Base-by-base conservation (phyloP, 2,329 filamentous ascomycete genomes). In the Harringtonia aguacate region DNA sequence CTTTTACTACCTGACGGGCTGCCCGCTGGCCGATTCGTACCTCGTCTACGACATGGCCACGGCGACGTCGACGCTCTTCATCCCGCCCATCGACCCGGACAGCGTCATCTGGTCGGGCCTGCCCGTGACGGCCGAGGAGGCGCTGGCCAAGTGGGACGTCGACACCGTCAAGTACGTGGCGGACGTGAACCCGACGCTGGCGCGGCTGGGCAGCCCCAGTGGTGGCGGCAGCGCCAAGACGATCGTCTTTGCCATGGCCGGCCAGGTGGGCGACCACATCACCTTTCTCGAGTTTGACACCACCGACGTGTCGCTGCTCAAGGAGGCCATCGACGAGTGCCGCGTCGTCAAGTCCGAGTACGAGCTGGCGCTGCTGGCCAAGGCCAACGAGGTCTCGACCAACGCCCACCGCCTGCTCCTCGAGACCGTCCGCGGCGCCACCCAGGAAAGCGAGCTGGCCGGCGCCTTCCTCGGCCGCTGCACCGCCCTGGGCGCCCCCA, bases 1-100 rank as follows among this genome's bases (percentile, higher is more conserved):
- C 62, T 98, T 98, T 68, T 95, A 85, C 75, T 98, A 98, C 64
- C 72, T 97, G 36, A 90, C 86, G 21, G 92, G 92, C 54, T 94
- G 70, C 58, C 74, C 80, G 49, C 72, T 94, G 27, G 76, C 89
- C 47, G 88, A 95, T 62, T 83, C 83, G 55, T 81, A 81, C 59
- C 75, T 87, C 48, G 75, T 82, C 45, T 95, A 95, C 68, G 82
- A 95, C 52, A 81, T 94, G 46, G 69, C 75, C 37, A 72, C 77
- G 39, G 74, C 79, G 51, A 78, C 79, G 54, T 76, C 89, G 34
- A 94, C 82, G 3, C 78, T 98, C 39, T 98, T 89, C 67, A 90
- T 98, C 55, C 90, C 92, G 3, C 85, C 88, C 15, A 76, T 89
- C 55, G 81, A 95, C 54, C 77, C 86, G n/a, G 85, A 92, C 36